Evolutionary conservation across 192 early-diverging fungal genomes (phyloP).

Genomic region (Diversispora eburnea): DNA sequence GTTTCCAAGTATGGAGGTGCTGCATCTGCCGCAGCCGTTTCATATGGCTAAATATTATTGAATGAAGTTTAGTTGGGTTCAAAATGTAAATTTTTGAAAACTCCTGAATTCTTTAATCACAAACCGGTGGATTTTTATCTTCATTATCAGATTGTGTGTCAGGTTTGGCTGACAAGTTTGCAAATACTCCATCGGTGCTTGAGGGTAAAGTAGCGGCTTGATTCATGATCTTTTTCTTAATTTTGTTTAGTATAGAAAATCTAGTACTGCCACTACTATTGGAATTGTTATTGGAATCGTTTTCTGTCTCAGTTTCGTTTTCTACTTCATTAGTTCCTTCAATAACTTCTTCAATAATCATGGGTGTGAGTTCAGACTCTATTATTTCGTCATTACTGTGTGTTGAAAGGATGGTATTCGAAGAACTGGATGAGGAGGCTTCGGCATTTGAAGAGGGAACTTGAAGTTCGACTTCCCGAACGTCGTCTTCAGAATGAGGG

Average conservation of each 20-base stretch:
- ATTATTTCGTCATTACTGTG: conserved; percentile 12
- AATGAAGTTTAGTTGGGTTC: not conserved
- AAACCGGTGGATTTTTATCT: conserved; percentile 51
- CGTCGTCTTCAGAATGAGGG: not conserved
- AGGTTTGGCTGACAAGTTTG: conserved; percentile 57
- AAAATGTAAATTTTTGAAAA: conserved; percentile 38
- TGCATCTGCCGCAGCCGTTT: conserved; percentile 70
- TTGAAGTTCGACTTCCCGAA: conserved; percentile 21
- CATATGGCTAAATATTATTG: conserved; percentile 52
- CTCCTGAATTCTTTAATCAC: conserved; percentile 43
- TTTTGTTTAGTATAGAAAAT: conserved; percentile 15
- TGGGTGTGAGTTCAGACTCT: conserved; percentile 13
- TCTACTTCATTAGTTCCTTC: not conserved
- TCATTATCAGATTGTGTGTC: conserved; percentile 49
- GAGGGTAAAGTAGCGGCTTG: conserved; percentile 35
- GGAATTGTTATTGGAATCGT: not conserved
- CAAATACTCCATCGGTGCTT: conserved; percentile 53
- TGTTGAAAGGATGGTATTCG: conserved; percentile 4
- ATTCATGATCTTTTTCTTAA: conserved; percentile 2
- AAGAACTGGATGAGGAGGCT: conserved; percentile 3
- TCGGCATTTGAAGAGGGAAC: conserved; percentile 1
- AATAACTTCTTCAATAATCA: not conserved
- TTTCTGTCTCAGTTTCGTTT: not conserved
- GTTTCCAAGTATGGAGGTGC: conserved; percentile 78
- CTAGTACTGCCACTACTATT: not conserved